These are phyloP conservation scores for Cyberlindnera saturnus DNA, from an alignment of 805 yeast genomes.

Conservation along the genomic window DNA sequence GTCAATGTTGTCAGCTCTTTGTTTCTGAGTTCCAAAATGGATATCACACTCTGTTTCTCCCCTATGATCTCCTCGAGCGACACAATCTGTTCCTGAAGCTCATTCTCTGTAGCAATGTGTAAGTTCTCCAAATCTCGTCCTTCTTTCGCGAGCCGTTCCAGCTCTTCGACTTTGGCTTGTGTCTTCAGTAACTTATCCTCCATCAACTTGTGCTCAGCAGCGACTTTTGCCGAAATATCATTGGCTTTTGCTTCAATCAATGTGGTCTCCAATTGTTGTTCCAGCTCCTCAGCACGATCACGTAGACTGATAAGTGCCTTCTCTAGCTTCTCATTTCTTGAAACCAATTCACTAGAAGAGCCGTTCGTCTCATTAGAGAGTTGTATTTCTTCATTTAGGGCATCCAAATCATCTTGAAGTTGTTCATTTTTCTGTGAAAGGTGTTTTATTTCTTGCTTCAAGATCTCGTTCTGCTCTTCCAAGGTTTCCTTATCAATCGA, in stretches of 20 bases:
- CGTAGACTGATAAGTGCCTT: conserved; percentile 32
- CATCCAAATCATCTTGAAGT: conserved; percentile 4
- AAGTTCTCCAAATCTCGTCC: conserved; percentile 43
- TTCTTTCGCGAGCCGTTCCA: conserved; percentile 43
- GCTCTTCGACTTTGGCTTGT: conserved; percentile 34
- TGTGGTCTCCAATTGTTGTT: conserved; percentile 25
- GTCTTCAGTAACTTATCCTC: conserved; percentile 27
- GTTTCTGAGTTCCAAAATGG: conserved; percentile 8
- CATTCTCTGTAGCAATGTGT: conserved; percentile 37
- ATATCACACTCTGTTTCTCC: conserved; percentile 10
- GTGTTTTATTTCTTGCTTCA: conserved; percentile 20
- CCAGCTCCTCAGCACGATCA: conserved; percentile 24
- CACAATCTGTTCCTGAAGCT: conserved; percentile 34
- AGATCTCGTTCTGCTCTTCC: conserved; percentile 27
- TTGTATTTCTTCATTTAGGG: conserved; percentile 16
- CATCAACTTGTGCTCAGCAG: conserved; percentile 31
- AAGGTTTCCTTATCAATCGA: conserved; percentile 41
- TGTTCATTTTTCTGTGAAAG: conserved; percentile 5
- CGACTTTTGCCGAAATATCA: conserved; percentile 27
- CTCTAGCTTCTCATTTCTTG: conserved; percentile 35
- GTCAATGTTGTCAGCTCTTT: conserved; percentile 14
- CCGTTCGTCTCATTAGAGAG: conserved; percentile 9
- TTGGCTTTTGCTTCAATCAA: conserved; percentile 24
- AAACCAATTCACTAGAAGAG: conserved; percentile 6
- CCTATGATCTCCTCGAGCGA: conserved; percentile 18